Percentiles rank a stretch among this genome's conserved stretches.
Evolutionary conservation across 352 stramenopile genomes (phyloP).

Genomic region (Phytophthora lateralis): DNA sequence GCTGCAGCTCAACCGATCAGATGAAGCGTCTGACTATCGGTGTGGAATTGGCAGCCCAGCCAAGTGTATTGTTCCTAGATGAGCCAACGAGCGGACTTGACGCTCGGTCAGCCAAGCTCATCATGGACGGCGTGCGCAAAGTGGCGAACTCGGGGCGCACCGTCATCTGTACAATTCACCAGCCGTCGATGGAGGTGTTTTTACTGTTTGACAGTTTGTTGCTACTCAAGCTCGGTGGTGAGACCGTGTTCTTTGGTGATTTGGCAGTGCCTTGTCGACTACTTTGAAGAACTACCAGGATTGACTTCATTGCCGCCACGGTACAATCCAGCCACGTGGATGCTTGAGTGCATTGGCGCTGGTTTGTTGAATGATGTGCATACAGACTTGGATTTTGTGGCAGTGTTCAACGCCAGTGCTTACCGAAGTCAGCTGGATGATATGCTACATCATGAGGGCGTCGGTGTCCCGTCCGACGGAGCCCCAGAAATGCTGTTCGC

Average conservation of each 20-base stretch:
- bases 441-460: constrained; percentile 23
- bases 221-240: constrained; percentile 75
- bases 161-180: constrained; percentile 52
- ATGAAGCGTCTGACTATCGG: constrained; percentile 51
- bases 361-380: constrained; percentile 30
- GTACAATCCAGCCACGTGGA: constrained; percentile 84
- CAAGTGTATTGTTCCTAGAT: constrained; percentile 48
- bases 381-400: constrained; percentile 41
- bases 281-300: constrained; percentile 58
- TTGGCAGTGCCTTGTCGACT: constrained; percentile 47
- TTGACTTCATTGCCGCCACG: constrained; percentile 40
- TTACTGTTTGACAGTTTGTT: constrained; percentile 78
- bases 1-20: constrained; percentile 37
- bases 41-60: constrained; percentile 40
- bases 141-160: constrained; percentile 72
- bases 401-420: constrained; percentile 33
- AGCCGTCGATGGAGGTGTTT: constrained; percentile 33
- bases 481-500: constrained; percentile 31
- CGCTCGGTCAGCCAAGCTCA: constrained; percentile 56
- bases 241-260: constrained; percentile 81
- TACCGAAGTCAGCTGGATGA: constrained; percentile 23
- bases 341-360: constrained; percentile 63
- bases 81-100: constrained; percentile 66
- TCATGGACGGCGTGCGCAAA: constrained; percentile 53
- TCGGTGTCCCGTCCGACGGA: constrained; percentile 22